Evolutionary conservation across 176 grass and related monocot genomes (phyloP).

Genomic region (Musa acuminata): DNA sequence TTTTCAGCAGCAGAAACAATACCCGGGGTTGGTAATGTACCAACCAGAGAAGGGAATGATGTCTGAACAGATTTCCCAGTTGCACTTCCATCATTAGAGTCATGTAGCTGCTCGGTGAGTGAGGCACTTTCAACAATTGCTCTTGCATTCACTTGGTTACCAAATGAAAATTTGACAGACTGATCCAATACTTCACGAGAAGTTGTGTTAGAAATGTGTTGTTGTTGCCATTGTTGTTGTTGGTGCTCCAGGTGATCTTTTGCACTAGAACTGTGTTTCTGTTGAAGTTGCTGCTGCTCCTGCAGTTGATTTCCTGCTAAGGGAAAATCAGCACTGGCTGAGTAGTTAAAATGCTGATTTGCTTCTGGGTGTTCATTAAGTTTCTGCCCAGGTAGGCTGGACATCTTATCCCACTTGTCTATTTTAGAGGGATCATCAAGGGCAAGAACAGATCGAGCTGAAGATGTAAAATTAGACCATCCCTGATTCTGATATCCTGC

Average conservation of each 20-base stretch:
- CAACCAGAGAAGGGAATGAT: neutral
- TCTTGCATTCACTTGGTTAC: neutral
- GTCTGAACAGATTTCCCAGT: constrained; percentile 4
- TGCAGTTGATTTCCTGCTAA: neutral
- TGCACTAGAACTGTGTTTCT: neutral
- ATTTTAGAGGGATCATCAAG: constrained; percentile 1
- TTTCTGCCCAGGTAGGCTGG: neutral
- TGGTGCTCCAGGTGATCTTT: neutral
- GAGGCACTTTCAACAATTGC: neutral
- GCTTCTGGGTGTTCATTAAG: neutral
- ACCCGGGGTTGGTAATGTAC: neutral
- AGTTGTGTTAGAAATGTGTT: neutral
- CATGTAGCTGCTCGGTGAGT: neutral
- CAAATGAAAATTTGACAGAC: constrained; percentile 5
- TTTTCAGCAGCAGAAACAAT: constrained; percentile 7
- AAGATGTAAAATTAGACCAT: neutral
- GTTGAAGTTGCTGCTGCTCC: neutral
- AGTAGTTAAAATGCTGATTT: neutral
- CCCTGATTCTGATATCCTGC: neutral
- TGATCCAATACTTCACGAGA: constrained; percentile 1
- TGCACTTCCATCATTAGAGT: constrained; percentile 6
- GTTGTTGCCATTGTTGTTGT: neutral
- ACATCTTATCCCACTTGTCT: neutral
- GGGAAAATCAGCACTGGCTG: neutral
- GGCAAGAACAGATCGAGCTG: constrained; percentile 2